Base-by-base conservation (phyloP, 768 basidiomycete species). In the Podaxis sp. region DNA sequence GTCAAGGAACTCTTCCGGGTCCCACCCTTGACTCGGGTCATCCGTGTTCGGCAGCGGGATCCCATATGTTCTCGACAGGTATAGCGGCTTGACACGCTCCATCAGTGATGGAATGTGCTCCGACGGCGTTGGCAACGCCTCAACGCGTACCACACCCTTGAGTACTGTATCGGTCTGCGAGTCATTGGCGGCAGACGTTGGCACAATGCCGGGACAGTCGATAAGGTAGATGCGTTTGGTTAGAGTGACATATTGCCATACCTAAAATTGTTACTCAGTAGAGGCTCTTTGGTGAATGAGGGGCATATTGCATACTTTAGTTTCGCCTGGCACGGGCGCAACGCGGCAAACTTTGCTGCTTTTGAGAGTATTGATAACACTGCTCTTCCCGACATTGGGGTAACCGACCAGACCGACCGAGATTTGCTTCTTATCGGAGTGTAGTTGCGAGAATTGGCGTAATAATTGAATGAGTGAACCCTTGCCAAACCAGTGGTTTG, bases 231-330 rank as follows among this genome's bases (percentile, higher is more conserved):
- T 99, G 57, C 91, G 85, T 64, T 90, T 86, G 62, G 95, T 99
- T 44, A 99, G 79, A 28, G 94, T 95, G 77, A 99, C 98, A 74
- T 99, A 99, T 82, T 99, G 96, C 97, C 97, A 99, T 65, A 98
- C 95, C 82, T 83, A 57, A 14, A 18, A 28, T 14, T 23, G 50
- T 51, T 9, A 32, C 74, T 74, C 14, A 38, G n/a, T 40, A 48
- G 37, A 60, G 46, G 38, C 51, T 62, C 38, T 2, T 56, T 36
- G 40, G 36, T n/a, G 50, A 54, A 25, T 44, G 57, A 7, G 25
- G 16, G 16, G 13, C 42, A 44, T 44, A 55, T 40, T 14, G 58
- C 73, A 74, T 63, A 81, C 82, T 77, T 98, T 99, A 48, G 97
- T 99, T 80, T 99, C 97, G 65, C 97, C 97, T 2, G 97, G 96